Evolutionary conservation across 179 eudicot genomes (phyloP).

Genomic region (Gypsophila paniculata): DNA sequence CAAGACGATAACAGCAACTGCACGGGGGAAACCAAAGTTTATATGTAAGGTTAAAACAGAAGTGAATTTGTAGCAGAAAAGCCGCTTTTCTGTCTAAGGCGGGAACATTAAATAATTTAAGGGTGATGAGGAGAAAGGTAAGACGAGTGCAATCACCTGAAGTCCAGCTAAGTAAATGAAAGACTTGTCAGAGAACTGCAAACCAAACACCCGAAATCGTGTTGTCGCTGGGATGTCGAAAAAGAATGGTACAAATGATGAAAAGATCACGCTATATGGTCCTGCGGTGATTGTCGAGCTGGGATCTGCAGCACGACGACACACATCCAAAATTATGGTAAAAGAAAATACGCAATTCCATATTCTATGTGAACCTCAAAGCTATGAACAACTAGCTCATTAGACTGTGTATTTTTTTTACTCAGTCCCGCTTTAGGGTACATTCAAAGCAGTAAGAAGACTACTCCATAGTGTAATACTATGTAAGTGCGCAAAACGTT

Average conservation of each 20-base stretch:
- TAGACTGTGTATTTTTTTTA: neutral
- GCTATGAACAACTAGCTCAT: no score
- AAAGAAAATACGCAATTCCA: slow-evolving; percentile 5
- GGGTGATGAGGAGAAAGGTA: neutral
- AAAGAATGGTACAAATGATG: slow-evolving; percentile 84
- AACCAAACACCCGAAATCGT: slow-evolving; percentile 66
- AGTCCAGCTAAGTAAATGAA: slow-evolving; percentile 93
- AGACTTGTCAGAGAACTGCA: slow-evolving; percentile 81
- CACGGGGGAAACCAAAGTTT: slow-evolving; percentile 25
- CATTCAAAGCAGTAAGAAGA: neutral
- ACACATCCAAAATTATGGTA: neutral
- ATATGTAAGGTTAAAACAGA: neutral
- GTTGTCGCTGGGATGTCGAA: slow-evolving; percentile 91
- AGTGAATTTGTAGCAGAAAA: neutral
- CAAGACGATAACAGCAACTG: slow-evolving; percentile 90
- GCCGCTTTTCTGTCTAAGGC: neutral
- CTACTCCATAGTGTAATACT: neutral
- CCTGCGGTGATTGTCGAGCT: slow-evolving; percentile 64
- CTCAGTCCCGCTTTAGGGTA: neutral
- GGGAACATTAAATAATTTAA: neutral
- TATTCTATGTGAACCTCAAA: no score
- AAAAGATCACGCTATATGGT: slow-evolving; percentile 84
- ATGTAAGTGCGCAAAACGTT: neutral
- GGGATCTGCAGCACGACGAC: slow-evolving; percentile 58
- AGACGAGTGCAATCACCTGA: slow-evolving; percentile 50